Base-by-base conservation (phyloP, 78 protist species). In the Chrysochromulina tobinii region DNA sequence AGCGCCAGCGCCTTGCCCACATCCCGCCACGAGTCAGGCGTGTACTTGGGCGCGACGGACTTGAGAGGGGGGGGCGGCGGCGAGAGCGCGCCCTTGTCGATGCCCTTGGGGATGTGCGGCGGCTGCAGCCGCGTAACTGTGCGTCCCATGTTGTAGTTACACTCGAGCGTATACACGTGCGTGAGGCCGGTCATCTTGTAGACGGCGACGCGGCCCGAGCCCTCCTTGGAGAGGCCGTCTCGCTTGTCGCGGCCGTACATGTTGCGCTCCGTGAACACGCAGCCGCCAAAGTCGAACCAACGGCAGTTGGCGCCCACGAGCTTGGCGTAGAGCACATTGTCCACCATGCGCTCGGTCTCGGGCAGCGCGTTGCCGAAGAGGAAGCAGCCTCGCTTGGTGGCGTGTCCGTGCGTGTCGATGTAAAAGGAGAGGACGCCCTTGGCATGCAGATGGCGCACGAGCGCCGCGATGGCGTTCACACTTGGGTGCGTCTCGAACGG, bases 121-220 rank as follows among this genome's bases (percentile, higher is more conserved):
- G 83, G 83, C 51, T 27, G 54, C 20, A 79, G 87, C 61, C 48
- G 48, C 18, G 51, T 79, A 9, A 79, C 59, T 0, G 8, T 0
- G n/a, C 61, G 48, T 1, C 87, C 87, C 48, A 0, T 27, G 87
- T 79, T 79, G 8, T 79, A 79, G 87, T 54, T 79, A 23, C 79
- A 79, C 87, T 93, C 94, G 54, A 93, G 38, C 27, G 94, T 89
- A 87, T 93, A 93, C 59, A 21, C 2, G 25, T 81, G 57, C 25
- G 89, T 51, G 54, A 89, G 8, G 55, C 58, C 85, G 25, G 88
- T 73, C 20, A 15, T 12, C 51, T 0, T 15, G 89, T 12, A 61
- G 38, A 64, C 3, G 18, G 61, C 88, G 12, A 93, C 94, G 20
- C 94, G 53, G 25, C 55, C 61, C 58, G 87, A 53, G 14, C 87